phyloP scores from a whole-genome alignment of 192 early-diverging fungal species.

The Chytriomyces confervae region DNA sequence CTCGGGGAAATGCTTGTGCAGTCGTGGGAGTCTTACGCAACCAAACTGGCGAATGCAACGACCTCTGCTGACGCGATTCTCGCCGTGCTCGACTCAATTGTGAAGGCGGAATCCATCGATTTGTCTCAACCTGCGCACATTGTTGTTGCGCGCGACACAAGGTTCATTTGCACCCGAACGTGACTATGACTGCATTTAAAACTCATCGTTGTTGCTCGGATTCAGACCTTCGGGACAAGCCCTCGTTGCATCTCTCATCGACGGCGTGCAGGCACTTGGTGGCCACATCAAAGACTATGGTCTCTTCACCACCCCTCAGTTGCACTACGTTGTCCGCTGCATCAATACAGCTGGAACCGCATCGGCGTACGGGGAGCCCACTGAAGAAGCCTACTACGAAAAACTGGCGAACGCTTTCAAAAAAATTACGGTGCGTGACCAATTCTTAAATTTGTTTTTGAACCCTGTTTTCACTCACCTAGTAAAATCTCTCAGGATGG shows the following conservation, averaged over 20 bases:
- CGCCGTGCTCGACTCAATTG: slow-evolving; percentile 68
- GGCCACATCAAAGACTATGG: slow-evolving; percentile 80
- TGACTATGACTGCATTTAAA: too few species aligned
- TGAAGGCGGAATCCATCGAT: slow-evolving; percentile 73
- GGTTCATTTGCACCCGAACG: slow-evolving; percentile 53
- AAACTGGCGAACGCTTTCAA: slow-evolving; percentile 89
- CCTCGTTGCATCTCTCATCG: slow-evolving; percentile 79
- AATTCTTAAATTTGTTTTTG: slow-evolving; percentile 6
- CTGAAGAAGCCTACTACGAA: slow-evolving; percentile 88
- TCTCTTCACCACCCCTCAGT: slow-evolving; percentile 92
- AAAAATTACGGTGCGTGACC: slow-evolving; percentile 70
- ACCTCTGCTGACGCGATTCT: slow-evolving; percentile 64
- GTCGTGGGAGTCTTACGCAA: slow-evolving; percentile 93
- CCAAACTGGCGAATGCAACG: slow-evolving; percentile 83
- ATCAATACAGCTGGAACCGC: slow-evolving; percentile 79
- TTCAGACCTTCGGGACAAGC: slow-evolving; percentile 81
- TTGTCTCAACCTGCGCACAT: slow-evolving; percentile 62
- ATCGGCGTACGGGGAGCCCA: slow-evolving; percentile 86
- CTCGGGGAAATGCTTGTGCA: slow-evolving; percentile 98
- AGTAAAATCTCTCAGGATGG: slow-evolving; percentile 60
- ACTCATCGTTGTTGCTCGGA: not conserved
- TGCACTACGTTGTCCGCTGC: slow-evolving; percentile 93
- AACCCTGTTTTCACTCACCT: slow-evolving; percentile 2
- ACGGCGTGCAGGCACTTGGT: slow-evolving; percentile 78
- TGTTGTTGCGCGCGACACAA: slow-evolving; percentile 90